These are phyloP conservation scores for Porodaedalea pini DNA, from an alignment of 1,284 basidiomycete species.

Conservation along the genomic window DNA sequence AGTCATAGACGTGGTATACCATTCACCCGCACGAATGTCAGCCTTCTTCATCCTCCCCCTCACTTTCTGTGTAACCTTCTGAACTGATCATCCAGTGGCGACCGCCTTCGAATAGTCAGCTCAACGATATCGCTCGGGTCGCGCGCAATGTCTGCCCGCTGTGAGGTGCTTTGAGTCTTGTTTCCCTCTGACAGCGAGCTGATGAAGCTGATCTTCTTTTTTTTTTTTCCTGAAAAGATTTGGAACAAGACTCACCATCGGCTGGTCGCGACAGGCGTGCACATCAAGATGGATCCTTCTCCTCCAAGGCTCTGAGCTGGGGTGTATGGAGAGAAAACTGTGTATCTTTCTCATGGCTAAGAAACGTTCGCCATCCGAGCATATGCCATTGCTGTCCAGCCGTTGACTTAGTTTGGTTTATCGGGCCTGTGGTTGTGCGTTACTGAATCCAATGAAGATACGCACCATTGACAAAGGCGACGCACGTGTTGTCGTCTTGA, in stretches of 20 bases:
- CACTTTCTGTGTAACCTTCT: neutral
- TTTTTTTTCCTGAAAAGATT: constrained; percentile 34
- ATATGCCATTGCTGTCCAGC: no score
- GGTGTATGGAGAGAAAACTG: no score
- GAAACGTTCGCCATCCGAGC: no score
- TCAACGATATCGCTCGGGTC: constrained; percentile 43
- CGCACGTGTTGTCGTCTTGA: no score
- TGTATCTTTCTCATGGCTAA: no score
- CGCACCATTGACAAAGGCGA: no score
- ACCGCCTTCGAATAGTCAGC: constrained; percentile 44
- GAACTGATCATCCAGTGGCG: constrained; percentile 36
- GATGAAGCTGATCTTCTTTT: constrained; percentile 1
- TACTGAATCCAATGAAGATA: no score
- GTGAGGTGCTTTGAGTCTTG: constrained; percentile 39
- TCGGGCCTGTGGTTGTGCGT: no score
- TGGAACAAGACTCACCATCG: constrained; percentile 51
- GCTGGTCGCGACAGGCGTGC: constrained; percentile 50
- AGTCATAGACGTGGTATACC: constrained; percentile 46
- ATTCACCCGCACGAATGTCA: constrained; percentile 48
- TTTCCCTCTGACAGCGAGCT: neutral
- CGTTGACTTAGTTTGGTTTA: no score
- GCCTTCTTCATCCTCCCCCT: constrained; percentile 25
- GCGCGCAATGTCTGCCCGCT: constrained; percentile 40
- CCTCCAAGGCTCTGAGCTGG: constrained; percentile 19
- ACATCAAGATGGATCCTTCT: constrained; percentile 52